phyloP scores from a whole-genome alignment of 306 rosid species.

The Citrullus amarus region DNA sequence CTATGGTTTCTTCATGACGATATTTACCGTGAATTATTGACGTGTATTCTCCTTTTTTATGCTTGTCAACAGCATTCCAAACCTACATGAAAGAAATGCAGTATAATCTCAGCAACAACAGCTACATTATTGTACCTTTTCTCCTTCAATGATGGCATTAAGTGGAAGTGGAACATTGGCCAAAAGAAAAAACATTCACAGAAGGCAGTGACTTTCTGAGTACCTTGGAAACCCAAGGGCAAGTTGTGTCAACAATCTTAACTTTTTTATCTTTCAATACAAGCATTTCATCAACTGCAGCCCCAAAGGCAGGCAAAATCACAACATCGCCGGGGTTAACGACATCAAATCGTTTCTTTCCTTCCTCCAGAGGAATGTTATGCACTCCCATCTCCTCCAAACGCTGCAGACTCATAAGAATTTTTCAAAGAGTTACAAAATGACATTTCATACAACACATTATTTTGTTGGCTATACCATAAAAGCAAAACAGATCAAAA shows the following conservation, averaged over 20 bases:
- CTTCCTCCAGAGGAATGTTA: constrained; percentile 50
- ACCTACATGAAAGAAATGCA: constrained; percentile 37
- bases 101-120: constrained; percentile 9
- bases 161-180: background rate
- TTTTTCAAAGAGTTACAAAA: background rate
- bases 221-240: constrained; percentile 98
- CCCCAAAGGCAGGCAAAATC: constrained; percentile 94
- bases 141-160: background rate
- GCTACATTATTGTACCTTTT: background rate
- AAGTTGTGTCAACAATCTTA: constrained; percentile 89
- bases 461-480: background rate
- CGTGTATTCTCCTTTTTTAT: constrained; percentile 82
- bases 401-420: constrained; percentile 29
- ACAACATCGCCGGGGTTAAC: constrained; percentile 74
- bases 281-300: constrained; percentile 91
- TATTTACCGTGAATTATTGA: constrained; percentile 85
- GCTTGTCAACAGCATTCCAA: constrained; percentile 82
- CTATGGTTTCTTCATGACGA: constrained; percentile 83
- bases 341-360: constrained; percentile 58
- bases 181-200: background rate
- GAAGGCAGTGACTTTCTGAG: background rate
- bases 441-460: background rate
- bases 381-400: constrained; percentile 75
- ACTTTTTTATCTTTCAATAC: constrained; percentile 53
- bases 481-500: background rate